Evolutionary conservation across 495 filamentous ascomycete species (phyloP).

Genomic region (Xylaria flabelliformis): DNA sequence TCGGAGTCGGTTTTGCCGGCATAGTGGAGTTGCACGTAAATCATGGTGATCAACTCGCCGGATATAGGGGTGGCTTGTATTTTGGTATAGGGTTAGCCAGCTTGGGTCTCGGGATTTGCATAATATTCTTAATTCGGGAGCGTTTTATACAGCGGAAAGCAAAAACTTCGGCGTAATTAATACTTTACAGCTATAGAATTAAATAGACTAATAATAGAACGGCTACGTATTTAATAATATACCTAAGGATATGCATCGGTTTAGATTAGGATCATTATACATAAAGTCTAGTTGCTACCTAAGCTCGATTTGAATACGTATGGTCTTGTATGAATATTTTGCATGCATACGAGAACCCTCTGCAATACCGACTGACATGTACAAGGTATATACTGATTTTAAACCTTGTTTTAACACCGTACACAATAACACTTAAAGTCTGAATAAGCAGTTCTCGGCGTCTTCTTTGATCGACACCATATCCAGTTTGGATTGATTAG

Average conservation of each 20-base stretch:
- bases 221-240: background rate
- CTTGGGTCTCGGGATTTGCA: constrained; percentile 46
- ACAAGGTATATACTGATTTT: background rate
- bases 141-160: background rate
- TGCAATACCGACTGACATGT: background rate
- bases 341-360: background rate
- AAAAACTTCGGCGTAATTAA: background rate
- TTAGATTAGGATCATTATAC: background rate
- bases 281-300: background rate
- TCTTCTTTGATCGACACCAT: background rate
- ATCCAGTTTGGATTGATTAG: background rate
- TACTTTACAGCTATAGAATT: background rate
- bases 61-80: constrained; percentile 65
- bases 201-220: constrained; percentile 4
- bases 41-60: constrained; percentile 46
- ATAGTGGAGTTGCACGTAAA: constrained; percentile 46
- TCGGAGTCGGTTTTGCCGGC: constrained; percentile 55
- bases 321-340: background rate
- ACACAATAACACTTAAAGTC: background rate
- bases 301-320: background rate
- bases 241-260: background rate
- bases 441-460: background rate
- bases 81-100: constrained; percentile 61
- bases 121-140: constrained; percentile 17
- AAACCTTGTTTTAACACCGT: background rate